These are phyloP conservation scores for Cyclotella sp. DNA, from an alignment of 108 stramenopile genomes.

Conservation along the genomic window DNA sequence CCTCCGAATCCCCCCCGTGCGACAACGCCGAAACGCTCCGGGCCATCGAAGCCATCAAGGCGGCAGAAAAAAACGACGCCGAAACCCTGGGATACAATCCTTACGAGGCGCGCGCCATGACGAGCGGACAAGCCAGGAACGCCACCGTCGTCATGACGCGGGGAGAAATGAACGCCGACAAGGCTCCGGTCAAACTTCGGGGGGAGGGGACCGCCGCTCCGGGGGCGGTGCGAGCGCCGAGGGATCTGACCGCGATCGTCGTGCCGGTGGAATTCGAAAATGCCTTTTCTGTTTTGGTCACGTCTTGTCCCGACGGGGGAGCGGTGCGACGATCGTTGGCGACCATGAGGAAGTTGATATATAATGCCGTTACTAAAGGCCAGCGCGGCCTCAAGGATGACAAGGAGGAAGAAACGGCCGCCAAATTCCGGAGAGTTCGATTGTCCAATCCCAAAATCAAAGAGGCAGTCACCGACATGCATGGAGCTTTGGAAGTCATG, in stretches of 20 bases:
- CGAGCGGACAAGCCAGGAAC: conserved; percentile 78
- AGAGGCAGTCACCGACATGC: conserved; percentile 69
- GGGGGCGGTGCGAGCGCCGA: conserved; percentile 32
- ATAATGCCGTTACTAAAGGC: conserved; percentile 85
- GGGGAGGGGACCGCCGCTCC: conserved; percentile 24
- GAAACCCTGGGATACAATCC: conserved; percentile 84
- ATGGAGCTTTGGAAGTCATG: conserved; percentile 80
- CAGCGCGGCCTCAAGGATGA: conserved; percentile 28
- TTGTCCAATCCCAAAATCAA: conserved; percentile 83
- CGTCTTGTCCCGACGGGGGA: conserved; percentile 37
- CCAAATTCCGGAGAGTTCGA: conserved; percentile 79
- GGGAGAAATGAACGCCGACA: conserved; percentile 58
- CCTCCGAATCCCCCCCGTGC: background rate
- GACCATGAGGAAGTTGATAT: conserved; percentile 67
- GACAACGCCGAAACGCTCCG: conserved; percentile 60
- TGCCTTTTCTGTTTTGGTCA: conserved; percentile 62
- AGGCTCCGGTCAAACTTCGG: conserved; percentile 26
- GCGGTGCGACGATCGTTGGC: conserved; percentile 46
- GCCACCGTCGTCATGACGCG: conserved; percentile 63
- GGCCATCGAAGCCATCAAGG: conserved; percentile 72
- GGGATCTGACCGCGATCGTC: conserved; percentile 37
- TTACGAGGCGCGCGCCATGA: conserved; percentile 72
- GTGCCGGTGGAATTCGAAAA: conserved; percentile 55
- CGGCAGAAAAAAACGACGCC: conserved; percentile 56
- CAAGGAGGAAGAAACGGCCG: conserved; percentile 50